Evolutionary conservation across 2,329 filamentous ascomycete species (phyloP), one percentile per base, ranked within the genome.

Genomic region (Aspergillus neoniger): DNA sequence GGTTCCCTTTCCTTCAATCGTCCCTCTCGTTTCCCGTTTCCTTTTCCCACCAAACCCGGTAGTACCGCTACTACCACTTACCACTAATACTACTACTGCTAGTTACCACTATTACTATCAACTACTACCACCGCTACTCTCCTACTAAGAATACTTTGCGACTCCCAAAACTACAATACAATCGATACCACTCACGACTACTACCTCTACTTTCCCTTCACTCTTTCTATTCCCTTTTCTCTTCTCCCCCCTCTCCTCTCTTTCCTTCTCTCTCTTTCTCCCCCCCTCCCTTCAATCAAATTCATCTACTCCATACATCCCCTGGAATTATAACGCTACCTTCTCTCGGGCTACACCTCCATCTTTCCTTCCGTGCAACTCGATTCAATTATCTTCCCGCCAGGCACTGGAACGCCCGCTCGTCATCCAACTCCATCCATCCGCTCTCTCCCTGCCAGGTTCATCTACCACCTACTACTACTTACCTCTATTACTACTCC

Each of bases 401-500:
- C 39, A 55, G 39, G 25, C 38, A 47, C 39, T 32, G n/a, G 17
- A 32, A 36, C 25, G 53, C n/a, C 17, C 39, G 12, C 25, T 28
- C n/a, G 36, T 28, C 51, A 53, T 53, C n/a, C 10, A 47, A 32
- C 9, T 19, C 17, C 23, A 43, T 54, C 51, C 10, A 25, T 41
- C 32, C 8, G 15, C 25, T 41, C 19, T 15, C 10, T 32, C 41
- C 39, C 19, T 28, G 30, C 58, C 23, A 48, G 52, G 57, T 38
- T 60, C 32, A 36, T 36, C 12, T 36, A 36, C 32, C 32, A 36
- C 30, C 32, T 36, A 14, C 32, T 36, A 36, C 10, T 36, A 36
- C 32, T 36, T 36, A 14, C 32, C 32, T 36, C 32, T 36, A 36
- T 12, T 15, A 55, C 58, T 41, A 69, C 67, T 63, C 54, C 38